Evolutionary conservation across 2,329 filamentous ascomycete species (phyloP).

Genomic region (Fusarium sp.): DNA sequence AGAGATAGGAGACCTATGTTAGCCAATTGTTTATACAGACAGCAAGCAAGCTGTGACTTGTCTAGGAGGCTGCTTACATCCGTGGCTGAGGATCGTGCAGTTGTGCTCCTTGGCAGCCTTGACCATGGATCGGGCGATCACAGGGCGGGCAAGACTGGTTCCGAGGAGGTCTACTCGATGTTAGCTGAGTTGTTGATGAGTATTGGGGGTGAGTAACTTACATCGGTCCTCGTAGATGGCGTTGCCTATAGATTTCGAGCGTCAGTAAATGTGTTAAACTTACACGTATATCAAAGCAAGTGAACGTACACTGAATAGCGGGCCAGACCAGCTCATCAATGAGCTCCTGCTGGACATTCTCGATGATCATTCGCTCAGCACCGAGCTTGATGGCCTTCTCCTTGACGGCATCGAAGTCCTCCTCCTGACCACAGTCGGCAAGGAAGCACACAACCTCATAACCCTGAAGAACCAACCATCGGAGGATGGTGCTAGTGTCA

Average conservation of each 20-base stretch:
- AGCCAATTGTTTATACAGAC: background rate
- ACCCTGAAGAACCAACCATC: conserved; percentile 22
- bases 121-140: conserved; percentile 70
- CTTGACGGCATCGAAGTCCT: conserved; percentile 78
- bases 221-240: conserved; percentile 54
- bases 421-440: conserved; percentile 76
- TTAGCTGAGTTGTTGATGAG: background rate
- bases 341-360: conserved; percentile 77
- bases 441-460: conserved; percentile 56
- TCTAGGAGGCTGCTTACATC: conserved; percentile 54
- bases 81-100: conserved; percentile 60
- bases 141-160: conserved; percentile 72
- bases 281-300: conserved; percentile 41
- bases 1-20: background rate
- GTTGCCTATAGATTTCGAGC: conserved; percentile 9
- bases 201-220: conserved; percentile 4
- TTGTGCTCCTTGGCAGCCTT: conserved; percentile 54
- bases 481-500: conserved; percentile 41
- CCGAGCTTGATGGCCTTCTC: conserved; percentile 68
- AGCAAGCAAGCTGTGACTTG: background rate
- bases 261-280: background rate
- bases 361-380: conserved; percentile 61
- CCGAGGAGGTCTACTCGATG: conserved; percentile 53
- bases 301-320: conserved; percentile 70
- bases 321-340: conserved; percentile 82